Conservation (phyloP, 2,329 filamentous ascomycete species). For the Cladosporium sphaerospermum region DNA sequence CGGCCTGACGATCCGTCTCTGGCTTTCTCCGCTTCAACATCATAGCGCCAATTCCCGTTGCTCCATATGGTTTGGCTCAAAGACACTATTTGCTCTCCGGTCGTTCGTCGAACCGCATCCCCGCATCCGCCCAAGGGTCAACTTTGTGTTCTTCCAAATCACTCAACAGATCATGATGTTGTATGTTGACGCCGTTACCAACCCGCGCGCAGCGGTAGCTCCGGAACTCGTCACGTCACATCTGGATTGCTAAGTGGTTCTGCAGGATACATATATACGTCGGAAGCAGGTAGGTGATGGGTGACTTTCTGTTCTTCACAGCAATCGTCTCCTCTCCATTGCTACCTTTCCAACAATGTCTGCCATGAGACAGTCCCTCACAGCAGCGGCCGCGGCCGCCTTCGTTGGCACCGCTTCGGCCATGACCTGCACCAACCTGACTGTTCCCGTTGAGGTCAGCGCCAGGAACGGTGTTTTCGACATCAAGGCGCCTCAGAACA, state of each 20-base stretch:
- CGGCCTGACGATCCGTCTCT: too few relatives aligned
- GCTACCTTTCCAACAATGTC: neutral
- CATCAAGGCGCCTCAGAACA: conserved; percentile 38
- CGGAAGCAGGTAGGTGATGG: neutral
- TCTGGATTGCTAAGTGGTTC: neutral
- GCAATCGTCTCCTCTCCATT: neutral
- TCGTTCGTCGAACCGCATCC: neutral
- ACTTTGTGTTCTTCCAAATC: conserved; percentile 6
- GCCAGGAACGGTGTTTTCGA: conserved; percentile 51
- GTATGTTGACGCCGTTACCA: neutral
- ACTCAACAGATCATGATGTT: neutral
- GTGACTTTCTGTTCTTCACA: neutral
- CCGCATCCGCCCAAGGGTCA: neutral
- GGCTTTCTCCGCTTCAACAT: too few relatives aligned
- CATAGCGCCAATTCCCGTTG: too few relatives aligned
- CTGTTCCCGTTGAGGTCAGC: conserved; percentile 50
- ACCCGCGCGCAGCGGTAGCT: neutral
- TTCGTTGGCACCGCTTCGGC: conserved; percentile 23
- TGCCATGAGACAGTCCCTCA: conserved; percentile 22
- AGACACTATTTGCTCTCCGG: too few relatives aligned
- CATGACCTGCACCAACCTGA: conserved; percentile 44
- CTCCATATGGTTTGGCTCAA: too few relatives aligned
- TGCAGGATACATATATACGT: neutral
- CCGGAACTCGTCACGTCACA: neutral
- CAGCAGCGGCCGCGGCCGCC: conserved; percentile 18